Base-by-base conservation (phyloP, 768 basidiomycete species). In the Collybia sordida region DNA sequence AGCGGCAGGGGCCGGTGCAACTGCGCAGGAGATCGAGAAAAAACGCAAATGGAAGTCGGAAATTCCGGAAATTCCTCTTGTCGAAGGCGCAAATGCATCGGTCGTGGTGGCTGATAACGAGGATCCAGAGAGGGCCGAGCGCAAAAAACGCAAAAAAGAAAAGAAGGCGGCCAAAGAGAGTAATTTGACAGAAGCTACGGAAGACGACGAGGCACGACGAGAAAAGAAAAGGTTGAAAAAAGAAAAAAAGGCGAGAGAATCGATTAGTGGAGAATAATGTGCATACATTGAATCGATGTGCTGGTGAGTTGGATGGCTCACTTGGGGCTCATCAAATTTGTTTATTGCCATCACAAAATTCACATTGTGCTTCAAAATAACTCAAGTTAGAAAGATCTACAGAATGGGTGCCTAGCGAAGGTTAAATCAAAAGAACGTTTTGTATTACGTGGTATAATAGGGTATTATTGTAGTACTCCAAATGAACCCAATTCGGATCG, bases 21-120 rank as follows among this genome's bases (percentile, higher is more conserved):
- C 71, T 6, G 74, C 72, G 59, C 69, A 73, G 47, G 76, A 81
- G 22, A 86, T 85, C 63, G 89, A 92, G 63, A 90, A 90, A 72
- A 95, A 96, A 64, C 82, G 90, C 46, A 93, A 92, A 67, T 82
- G 88, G 42, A 89, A 88, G 62, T 86, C 85, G 1, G 86, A 84
- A 54, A 75, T 63, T 6, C 66, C 69, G 0, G 81, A 84, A 54
- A 75, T 63, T 6, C 66, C 69, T 0, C 80, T 72, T 34, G 58
- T 51, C 18, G 74, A 64, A 15, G 72, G 67, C 14, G 68, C 59
- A n/a, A 73, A 78, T 47, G 67, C 74, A 19, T 68, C 79, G 11
- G 71, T 76, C 64, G 67, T 63, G 0, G 64, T 63, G 19, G 69
- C 60, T 35, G 76, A 56, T 12, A 72, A 66, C 21, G 78, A 73